Conservation (phyloP, 169 alveolate genomes). For the Eimeria praecox region DNA sequence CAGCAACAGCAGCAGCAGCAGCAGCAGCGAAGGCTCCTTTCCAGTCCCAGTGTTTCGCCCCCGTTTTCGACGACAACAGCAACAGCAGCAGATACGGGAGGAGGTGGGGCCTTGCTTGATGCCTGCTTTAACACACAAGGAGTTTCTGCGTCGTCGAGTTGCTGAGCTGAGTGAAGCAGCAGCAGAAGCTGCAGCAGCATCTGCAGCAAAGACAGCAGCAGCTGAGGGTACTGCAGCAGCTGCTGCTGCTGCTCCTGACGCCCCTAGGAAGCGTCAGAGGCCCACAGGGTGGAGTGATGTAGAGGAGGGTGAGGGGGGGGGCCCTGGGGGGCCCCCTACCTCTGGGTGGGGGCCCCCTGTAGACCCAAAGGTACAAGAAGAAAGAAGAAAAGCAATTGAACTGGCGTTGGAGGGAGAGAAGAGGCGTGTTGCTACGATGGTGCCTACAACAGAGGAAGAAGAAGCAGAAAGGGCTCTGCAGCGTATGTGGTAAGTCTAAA, state of each 20-base stretch:
- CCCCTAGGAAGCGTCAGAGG: slow-evolving; percentile 17
- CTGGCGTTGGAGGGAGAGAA: slow-evolving; percentile 42
- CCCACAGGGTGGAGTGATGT: slow-evolving; percentile 22
- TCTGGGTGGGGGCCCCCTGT: slow-evolving; percentile 74
- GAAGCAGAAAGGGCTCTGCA: slow-evolving; percentile 55
- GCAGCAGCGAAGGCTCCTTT: slow-evolving; percentile 21
- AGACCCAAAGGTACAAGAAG: slow-evolving; percentile 46
- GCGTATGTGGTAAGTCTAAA: slow-evolving; percentile 30
- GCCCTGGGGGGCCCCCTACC: not conserved
- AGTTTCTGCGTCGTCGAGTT: slow-evolving; percentile 25
- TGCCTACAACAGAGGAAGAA: slow-evolving; percentile 14
- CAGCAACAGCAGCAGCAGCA: slow-evolving; percentile 72
- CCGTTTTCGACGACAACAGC: not conserved
- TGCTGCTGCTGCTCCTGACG: not conserved
- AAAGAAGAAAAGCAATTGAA: slow-evolving; percentile 45
- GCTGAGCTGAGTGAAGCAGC: slow-evolving; percentile 30
- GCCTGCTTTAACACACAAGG: slow-evolving; percentile 27
- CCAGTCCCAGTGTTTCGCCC: slow-evolving; percentile 25
- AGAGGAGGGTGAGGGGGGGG: not conserved
- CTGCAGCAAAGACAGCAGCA: not conserved
- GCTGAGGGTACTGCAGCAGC: slow-evolving; percentile 25
- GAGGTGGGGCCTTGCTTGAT: not conserved
- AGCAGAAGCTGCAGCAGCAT: not conserved
- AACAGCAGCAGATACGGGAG: slow-evolving; percentile 51
- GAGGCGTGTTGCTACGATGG: not conserved